Evolutionary conservation across 163 green algal species (phyloP).

Genomic region (Botryococcus braunii): DNA sequence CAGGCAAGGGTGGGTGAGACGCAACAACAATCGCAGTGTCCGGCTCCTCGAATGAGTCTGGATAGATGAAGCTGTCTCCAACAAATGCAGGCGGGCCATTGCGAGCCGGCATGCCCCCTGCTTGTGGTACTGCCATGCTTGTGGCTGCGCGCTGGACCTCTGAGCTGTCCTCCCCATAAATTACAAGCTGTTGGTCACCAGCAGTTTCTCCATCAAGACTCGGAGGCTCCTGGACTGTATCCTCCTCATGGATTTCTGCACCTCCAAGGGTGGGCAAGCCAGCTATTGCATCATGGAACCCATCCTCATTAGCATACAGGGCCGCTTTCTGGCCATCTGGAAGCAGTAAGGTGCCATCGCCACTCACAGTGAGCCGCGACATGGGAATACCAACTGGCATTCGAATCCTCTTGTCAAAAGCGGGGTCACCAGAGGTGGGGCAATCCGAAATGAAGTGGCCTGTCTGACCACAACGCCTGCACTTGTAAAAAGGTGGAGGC

Average conservation of each 20-base stretch:
- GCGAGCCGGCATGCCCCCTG: too few relatives aligned
- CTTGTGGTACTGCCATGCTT: background rate
- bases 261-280: constrained; percentile 35
- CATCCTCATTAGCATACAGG: constrained; percentile 54
- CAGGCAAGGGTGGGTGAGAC: too few relatives aligned
- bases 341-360: constrained; percentile 70
- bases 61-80: too few relatives aligned
- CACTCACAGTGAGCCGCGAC: constrained; percentile 42
- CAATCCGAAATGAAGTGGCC: constrained; percentile 68
- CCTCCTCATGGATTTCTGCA: too few relatives aligned
- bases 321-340: constrained; percentile 62
- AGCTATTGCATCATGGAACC: constrained; percentile 55
- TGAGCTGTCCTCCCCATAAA: too few relatives aligned
- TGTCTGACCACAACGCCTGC: constrained; percentile 45
- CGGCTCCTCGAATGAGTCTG: too few relatives aligned
- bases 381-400: constrained; percentile 76
- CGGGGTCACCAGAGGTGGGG: constrained; percentile 69
- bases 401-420: constrained; percentile 70
- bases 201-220: too few relatives aligned
- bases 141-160: too few relatives aligned
- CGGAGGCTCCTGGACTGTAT: too few relatives aligned
- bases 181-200: too few relatives aligned
- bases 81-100: too few relatives aligned
- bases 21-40: too few relatives aligned
- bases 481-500: constrained; percentile 42